Percentiles rank a stretch among this genome's conserved stretches.
Evolutionary conservation across 2,329 filamentous ascomycete species (phyloP).

Genomic region (Aureobasidium lini): DNA sequence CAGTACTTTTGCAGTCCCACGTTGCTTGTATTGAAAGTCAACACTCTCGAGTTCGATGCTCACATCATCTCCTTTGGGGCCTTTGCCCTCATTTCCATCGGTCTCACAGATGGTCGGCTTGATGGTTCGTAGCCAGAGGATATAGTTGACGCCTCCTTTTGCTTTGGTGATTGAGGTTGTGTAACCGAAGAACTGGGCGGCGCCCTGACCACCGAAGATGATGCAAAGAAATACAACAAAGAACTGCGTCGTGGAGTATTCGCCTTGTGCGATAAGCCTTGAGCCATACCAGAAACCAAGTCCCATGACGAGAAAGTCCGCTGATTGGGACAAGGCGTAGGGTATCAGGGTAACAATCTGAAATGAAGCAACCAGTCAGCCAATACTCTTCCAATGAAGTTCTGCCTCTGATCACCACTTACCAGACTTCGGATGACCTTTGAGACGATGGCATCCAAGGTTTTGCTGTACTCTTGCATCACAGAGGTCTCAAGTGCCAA

Average conservation of each 20-base stretch:
- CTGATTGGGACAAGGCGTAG: constrained; percentile 27
- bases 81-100: constrained; percentile 24
- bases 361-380: not conserved
- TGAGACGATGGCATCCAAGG: constrained; percentile 23
- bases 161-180: constrained; percentile 34
- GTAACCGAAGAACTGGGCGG: constrained; percentile 61
- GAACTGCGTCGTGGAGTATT: constrained; percentile 37
- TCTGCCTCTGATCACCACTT: not conserved
- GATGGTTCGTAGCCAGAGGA: constrained; percentile 36
- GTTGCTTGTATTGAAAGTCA: constrained; percentile 25
- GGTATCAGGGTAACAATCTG: constrained; percentile 9
- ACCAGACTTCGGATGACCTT: constrained; percentile 17
- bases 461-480: constrained; percentile 24
- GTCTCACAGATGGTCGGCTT: constrained; percentile 26
- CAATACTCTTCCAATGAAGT: not conserved
- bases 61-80: constrained; percentile 19
- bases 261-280: constrained; percentile 24
- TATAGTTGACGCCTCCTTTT: constrained; percentile 34
- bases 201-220: constrained; percentile 59
- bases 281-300: constrained; percentile 32
- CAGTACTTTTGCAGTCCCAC: constrained; percentile 22
- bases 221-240: constrained; percentile 58
- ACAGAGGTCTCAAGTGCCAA: constrained; percentile 26
- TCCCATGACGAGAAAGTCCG: constrained; percentile 26
- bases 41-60: constrained; percentile 20